A percentile compares a stretch with the other conserved stretches of the same genome.
These are phyloP conservation scores for Aspergillus fructus DNA, from an alignment of 2,329 filamentous ascomycete genomes.

Conservation along the genomic window DNA sequence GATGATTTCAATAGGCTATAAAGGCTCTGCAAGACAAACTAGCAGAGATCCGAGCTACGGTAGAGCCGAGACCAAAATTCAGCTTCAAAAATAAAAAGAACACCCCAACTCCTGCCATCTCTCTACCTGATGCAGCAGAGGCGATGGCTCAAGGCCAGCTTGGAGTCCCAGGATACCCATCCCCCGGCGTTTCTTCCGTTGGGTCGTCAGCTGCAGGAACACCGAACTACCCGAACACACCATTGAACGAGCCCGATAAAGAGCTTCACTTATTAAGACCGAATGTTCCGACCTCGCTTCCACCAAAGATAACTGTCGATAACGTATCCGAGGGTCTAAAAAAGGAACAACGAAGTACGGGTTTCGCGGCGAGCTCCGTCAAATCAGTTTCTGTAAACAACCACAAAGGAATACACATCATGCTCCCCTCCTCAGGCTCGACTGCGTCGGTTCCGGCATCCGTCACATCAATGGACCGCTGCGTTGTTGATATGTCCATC, in stretches of 20 bases:
- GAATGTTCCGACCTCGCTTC: constrained; percentile 36
- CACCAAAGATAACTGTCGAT: constrained; percentile 25
- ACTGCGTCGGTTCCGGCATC: constrained; percentile 72
- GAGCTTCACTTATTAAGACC: constrained; percentile 34
- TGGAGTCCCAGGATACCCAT: constrained; percentile 43
- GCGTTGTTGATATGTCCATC: constrained; percentile 77
- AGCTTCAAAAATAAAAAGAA: constrained; percentile 70
- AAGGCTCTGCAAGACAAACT: constrained; percentile 79
- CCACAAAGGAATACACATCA: constrained; percentile 70
- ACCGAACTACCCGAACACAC: constrained; percentile 37
- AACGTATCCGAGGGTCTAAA: constrained; percentile 24
- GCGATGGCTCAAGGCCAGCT: constrained; percentile 50
- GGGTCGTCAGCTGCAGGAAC: constrained; percentile 38
- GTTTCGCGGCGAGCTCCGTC: constrained; percentile 56
- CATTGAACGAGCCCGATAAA: constrained; percentile 34
- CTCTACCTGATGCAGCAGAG: constrained; percentile 57
- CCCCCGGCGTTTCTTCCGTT: constrained; percentile 42
- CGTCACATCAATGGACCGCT: constrained; percentile 66
- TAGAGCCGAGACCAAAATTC: constrained; percentile 77
- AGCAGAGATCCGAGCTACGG: constrained; percentile 64
- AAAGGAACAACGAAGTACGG: constrained; percentile 15
- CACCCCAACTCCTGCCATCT: constrained; percentile 48
- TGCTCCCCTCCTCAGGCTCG: constrained; percentile 69
- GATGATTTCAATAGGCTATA: constrained; percentile 58
- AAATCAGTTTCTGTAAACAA: constrained; percentile 64